phyloP scores from a whole-genome alignment of 345 rosid genomes.

The Populus ilicifolia region DNA sequence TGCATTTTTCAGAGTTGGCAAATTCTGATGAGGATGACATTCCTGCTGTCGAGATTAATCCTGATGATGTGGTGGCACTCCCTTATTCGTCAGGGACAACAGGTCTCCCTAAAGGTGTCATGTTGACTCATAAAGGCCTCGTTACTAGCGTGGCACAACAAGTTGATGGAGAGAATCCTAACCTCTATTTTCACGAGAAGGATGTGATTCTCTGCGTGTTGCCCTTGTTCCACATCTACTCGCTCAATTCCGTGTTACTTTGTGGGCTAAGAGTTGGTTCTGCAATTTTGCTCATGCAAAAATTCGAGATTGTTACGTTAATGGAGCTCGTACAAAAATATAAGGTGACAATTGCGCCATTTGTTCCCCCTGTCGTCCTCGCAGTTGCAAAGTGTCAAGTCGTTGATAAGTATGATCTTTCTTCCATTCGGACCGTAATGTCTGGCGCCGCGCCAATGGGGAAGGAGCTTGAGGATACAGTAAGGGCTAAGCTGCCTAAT shows the following conservation, averaged over 20 bases:
- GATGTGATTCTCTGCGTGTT: conserved; percentile 72
- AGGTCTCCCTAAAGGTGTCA: conserved; percentile 91
- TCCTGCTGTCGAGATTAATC: conserved; percentile 34
- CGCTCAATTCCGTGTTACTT: conserved; percentile 62
- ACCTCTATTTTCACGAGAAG: conserved; percentile 57
- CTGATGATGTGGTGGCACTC: conserved; percentile 77
- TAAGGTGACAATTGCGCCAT: conserved; percentile 66
- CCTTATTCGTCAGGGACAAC: conserved; percentile 97
- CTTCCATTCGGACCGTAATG: conserved; percentile 59
- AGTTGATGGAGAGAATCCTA: conserved; percentile 92
- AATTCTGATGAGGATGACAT: conserved; percentile 39
- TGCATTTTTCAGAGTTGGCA: conserved; percentile 61
- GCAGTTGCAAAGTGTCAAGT: conserved; percentile 60
- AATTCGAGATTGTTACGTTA: conserved; percentile 54
- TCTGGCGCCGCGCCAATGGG: conserved; percentile 94
- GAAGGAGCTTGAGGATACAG: conserved; percentile 80
- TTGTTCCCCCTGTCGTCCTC: conserved; percentile 78
- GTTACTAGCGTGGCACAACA: conserved; percentile 87
- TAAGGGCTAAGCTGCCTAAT: conserved; percentile 61
- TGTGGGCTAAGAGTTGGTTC: conserved; percentile 82
- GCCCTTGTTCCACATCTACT: conserved; percentile 83
- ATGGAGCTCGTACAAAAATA: conserved; percentile 58
- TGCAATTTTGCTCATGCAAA: conserved; percentile 74
- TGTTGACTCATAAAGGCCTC: conserved; percentile 75
- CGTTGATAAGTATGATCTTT: conserved; percentile 58